Evolutionary conservation across 2,329 filamentous ascomycete genomes (phyloP), one percentile per base, ranked within the genome.

Genomic region (Mollisia scopiformis): DNA sequence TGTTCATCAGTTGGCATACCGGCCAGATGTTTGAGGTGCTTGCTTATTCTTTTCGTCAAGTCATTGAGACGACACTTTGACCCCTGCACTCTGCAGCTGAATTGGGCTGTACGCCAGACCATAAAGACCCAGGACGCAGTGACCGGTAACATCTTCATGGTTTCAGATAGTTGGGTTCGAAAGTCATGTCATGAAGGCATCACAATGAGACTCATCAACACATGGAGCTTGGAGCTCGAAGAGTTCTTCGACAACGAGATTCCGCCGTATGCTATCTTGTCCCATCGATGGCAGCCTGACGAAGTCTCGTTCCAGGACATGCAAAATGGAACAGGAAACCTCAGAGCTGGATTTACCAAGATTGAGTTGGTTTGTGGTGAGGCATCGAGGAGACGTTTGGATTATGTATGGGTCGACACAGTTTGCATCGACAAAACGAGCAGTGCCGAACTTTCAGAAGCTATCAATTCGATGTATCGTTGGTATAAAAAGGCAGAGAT

Each of bases 221-320:
- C 49, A 21, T 55, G 30, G 5, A 63, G 39, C 1, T 35, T 64
- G 0, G 46, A 54, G 37, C 52, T 65, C 5, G 31, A 62, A 54
- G 57, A 60, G 33, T 66, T 66, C 46, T 54, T 39, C 8, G 50
- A 50, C 8, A n/a, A 66, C 6, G n/a, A 10, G 6, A 58, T 65
- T 19, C 72, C 72, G 1, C 59, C 59, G 1, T 75, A 75, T 58
- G 72, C 70, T 1, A 74, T 75, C 3, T 62, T 76, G 6, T 75
- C 73, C 2, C 74, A 76, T 54, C 69, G 63, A 10, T 75, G 74
- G 74, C 64, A 62, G 10, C 53, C 65, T 1, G 72, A 67, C 2
- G 74, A 76, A 61, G 69, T 74, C 10, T 58, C 67, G 0, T 69
- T 72, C 43, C 49, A 65, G 23, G 70, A 74, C 30, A 66, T 72